These are phyloP conservation scores for Chalciporus sphaerocephalus DNA, from an alignment of 768 basidiomycete species.

Conservation along the genomic window DNA sequence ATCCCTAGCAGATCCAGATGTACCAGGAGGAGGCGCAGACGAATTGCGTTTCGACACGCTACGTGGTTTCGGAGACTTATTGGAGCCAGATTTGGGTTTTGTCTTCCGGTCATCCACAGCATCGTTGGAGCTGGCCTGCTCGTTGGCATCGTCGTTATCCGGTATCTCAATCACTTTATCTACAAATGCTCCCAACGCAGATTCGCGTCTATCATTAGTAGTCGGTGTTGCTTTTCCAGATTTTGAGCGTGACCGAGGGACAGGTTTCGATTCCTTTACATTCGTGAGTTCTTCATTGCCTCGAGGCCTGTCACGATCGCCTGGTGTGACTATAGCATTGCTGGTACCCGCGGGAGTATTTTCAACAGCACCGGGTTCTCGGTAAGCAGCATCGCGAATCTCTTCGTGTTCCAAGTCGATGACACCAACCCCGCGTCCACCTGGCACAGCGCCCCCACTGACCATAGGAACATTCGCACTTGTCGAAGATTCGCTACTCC, in stretches of 20 bases:
- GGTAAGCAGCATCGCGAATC: constrained; percentile 14
- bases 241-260: constrained; percentile 5
- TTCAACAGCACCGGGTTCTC: constrained; percentile 7
- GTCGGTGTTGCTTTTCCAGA: constrained; percentile 11
- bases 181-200: constrained; percentile 12
- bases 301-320: constrained; percentile 2
- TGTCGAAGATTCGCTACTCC: constrained; percentile 4
- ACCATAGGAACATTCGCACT: neutral
- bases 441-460: constrained; percentile 27
- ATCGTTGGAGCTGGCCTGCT: neutral
- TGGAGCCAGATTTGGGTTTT: constrained; percentile 1
- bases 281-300: neutral
- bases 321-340: neutral
- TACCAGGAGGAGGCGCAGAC: constrained; percentile 4
- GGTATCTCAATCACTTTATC: constrained; percentile 24
- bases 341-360: neutral
- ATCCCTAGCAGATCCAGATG: constrained; percentile 23
- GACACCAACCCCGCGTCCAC: constrained; percentile 26
- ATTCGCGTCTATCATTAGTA: neutral
- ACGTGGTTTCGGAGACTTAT: constrained; percentile 5
- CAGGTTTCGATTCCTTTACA: neutral
- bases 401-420: constrained; percentile 24
- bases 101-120: neutral
- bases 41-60: constrained; percentile 3
- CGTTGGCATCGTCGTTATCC: constrained; percentile 15